Evolutionary conservation across 208 protist genomes (phyloP).

Genomic region (Leishmania braziliensis): DNA sequence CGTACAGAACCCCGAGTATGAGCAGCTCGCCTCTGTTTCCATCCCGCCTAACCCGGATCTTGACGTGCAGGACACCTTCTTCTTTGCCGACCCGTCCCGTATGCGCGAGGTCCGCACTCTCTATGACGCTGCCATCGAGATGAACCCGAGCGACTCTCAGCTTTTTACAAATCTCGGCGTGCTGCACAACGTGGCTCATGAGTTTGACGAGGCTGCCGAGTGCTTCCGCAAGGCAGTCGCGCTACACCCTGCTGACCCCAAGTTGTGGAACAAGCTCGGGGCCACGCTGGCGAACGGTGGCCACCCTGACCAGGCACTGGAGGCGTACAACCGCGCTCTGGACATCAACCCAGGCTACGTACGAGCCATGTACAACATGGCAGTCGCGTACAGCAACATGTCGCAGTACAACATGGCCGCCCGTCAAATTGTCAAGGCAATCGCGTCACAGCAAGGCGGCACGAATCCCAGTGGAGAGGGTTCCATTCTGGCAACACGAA

Average conservation of each 20-base stretch:
- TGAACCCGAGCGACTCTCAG: conserved; percentile 74
- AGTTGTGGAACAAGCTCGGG: conserved; percentile 92
- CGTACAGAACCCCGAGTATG: conserved; percentile 76
- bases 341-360: conserved; percentile 92
- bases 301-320: conserved; percentile 71
- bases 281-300: conserved; percentile 87
- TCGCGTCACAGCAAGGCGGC: conserved; percentile 74
- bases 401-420: conserved; percentile 61
- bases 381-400: conserved; percentile 86
- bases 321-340: conserved; percentile 85
- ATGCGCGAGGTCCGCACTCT: conserved; percentile 69
- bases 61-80: conserved; percentile 69
- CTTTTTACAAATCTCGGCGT: conserved; percentile 84
- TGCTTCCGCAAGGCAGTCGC: conserved; percentile 79
- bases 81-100: conserved; percentile 64
- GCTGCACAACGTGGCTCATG: conserved; percentile 80
- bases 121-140: conserved; percentile 74
- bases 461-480: conserved; percentile 65
- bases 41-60: conserved; percentile 48
- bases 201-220: conserved; percentile 76
- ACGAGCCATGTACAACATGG: conserved; percentile 90
- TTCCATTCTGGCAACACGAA: conserved; percentile 48
- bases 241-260: conserved; percentile 62
- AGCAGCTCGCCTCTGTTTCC: conserved; percentile 67
- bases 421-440: conserved; percentile 76